Evolutionary conservation across 2,329 filamentous ascomycete genomes (phyloP), one percentile per base, ranked within the genome.

Genomic region (Setomelanomma holmii): DNA sequence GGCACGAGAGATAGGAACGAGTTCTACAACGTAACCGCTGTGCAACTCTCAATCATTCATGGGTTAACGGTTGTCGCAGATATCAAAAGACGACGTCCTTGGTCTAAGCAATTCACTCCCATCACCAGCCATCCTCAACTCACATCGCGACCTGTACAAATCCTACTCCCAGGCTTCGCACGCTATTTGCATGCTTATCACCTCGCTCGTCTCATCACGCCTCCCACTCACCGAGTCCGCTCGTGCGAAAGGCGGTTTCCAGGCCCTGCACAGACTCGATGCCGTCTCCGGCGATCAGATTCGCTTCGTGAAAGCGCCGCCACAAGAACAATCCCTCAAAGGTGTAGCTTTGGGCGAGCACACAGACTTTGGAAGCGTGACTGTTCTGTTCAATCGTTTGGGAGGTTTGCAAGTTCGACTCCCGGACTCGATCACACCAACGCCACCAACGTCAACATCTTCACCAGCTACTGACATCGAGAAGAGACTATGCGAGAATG

Each of bases 311-410:
- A 78, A 76, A 60, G 76, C 78, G 1, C 79, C 80, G 5, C 78
- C 80, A 1, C 80, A 82, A 56, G 74, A 76, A 3, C 50, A 60
- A 4, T 69, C 77, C 27, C 76, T 80, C 59, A 67, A 71, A 20
- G 72, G 69, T 34, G 77, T 78, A 3, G 76, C 78, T 2, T 61
- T 83, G 19, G 80, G 80, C 19, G 80, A 81, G 49, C 83, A 86
- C 61, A 84, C 82, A 2, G 83, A 85, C 58, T 84, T 84, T 56
- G 83, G 82, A 40, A 80, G 75, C 45, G 74, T 85, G 5, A 85
- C 83, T 0, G 69, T 85, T 4, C 75, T 86, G 1, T 83, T 85
- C 68, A 85, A 84, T 67, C 76, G 80, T 0, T 66, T 85, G 2
- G 82, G 82, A 0, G 83, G 83, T 0, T 72, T 85, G 6, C 83